Evolutionary conservation across 352 stramenopile genomes (phyloP), one percentile per base, ranked within the genome.

Genomic region (Pythium vanterpoolii): DNA sequence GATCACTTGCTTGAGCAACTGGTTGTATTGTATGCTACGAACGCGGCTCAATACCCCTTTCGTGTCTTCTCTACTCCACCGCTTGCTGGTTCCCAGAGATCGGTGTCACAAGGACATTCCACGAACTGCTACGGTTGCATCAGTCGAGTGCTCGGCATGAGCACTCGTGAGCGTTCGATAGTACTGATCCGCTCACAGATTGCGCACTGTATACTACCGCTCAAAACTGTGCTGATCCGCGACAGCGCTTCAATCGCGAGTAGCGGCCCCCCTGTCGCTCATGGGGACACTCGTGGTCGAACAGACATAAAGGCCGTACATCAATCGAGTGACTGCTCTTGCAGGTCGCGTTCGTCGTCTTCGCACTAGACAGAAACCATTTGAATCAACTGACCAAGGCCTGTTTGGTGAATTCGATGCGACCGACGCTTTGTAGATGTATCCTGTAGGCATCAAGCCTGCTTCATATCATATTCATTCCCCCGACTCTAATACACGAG

Each of bases 11-110:
- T 43, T 66, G 1, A 66, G 38, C 44, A 38, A 2, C 5, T 28
- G 44, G 14, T 50, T 61, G 7, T 43, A 56, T 13, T 51, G 6
- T 33, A 56, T 45, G 24, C 60, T 56, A 26, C 56, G 44, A 16
- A 38, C 21, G 7, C 51, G 43, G 14, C 38, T 66, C n/a, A 33
- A 28, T 26, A 53, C 30, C 1, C 44, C 59, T 36, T 57, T n/a
- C n/a, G n/a, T n/a, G n/a, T n/a, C n/a, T n/a, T n/a, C n/a, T n/a
- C n/a, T n/a, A n/a, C n/a, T n/a, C n/a, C n/a, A n/a, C n/a, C n/a
- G n/a, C n/a, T n/a, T n/a, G n/a, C n/a, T n/a, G n/a, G n/a, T n/a
- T n/a, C n/a, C n/a, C n/a, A n/a, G n/a, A n/a, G n/a, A n/a, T n/a
- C n/a, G n/a, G n/a, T n/a, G n/a, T n/a, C n/a, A n/a, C n/a, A n/a